A percentile compares a stretch with the other conserved stretches of the same genome.
These are phyloP conservation scores for Alliaria petiolata DNA, from an alignment of 345 rosid genomes.

Conservation along the genomic window DNA sequence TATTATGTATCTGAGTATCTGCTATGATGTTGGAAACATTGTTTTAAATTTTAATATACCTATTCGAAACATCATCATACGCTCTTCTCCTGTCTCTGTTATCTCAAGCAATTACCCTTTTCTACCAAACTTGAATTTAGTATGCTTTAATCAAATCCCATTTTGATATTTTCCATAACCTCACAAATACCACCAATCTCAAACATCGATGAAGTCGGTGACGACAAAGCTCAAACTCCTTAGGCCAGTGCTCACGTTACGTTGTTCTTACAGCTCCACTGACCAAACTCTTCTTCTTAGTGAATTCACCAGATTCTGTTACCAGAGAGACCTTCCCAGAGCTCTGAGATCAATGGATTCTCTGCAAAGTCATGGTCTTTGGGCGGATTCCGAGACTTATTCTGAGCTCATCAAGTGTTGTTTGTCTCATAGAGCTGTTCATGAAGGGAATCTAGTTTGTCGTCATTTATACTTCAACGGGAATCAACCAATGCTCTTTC, in stretches of 20 bases:
- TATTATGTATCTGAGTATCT: constrained; percentile 2
- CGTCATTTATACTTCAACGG: constrained; percentile 46
- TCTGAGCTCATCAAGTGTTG: constrained; percentile 61
- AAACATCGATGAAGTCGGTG: constrained; percentile 25
- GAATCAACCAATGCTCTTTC: constrained; percentile 43
- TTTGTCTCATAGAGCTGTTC: constrained; percentile 41
- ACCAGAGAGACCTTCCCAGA: constrained; percentile 50
- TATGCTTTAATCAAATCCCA: neutral
- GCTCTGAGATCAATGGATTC: constrained; percentile 53
- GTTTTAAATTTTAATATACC: neutral
- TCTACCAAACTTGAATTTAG: neutral
- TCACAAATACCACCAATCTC: neutral
- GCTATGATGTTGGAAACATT: neutral
- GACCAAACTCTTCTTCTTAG: constrained; percentile 29
- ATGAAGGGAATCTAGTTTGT: constrained; percentile 46
- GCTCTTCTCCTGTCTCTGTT: neutral
- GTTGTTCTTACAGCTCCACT: constrained; percentile 1
- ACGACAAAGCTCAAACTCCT: constrained; percentile 9
- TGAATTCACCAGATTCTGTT: constrained; percentile 50
- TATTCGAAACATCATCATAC: constrained; percentile 1
- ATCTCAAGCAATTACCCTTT: neutral
- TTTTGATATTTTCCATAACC: neutral
- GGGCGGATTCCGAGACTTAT: constrained; percentile 54
- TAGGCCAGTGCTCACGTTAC: neutral
- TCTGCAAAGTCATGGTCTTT: constrained; percentile 41